Conservation (phyloP, 2,329 filamentous ascomycete species). For the Epichloe gansuensis region DNA sequence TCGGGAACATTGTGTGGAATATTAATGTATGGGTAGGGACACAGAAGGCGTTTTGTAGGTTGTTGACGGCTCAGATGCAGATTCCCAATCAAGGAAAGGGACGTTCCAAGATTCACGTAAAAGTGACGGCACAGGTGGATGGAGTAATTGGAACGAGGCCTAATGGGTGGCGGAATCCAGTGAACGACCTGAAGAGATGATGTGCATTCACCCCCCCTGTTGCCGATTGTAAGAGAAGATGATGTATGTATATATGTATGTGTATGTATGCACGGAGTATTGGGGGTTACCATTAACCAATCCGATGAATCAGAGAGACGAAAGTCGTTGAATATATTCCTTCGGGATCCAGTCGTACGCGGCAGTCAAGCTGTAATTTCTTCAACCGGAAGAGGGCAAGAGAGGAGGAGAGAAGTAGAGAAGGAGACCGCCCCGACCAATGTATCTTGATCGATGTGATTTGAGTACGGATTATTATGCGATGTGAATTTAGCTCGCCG, state of each 20-base stretch:
- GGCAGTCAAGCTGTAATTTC: not conserved
- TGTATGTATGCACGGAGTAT: too few species aligned
- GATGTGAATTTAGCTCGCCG: not conserved
- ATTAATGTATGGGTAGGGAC: not conserved
- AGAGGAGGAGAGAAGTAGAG: not conserved
- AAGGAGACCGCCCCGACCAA: not conserved
- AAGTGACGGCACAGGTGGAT: not conserved
- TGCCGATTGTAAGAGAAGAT: not conserved
- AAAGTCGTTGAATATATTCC: too few species aligned
- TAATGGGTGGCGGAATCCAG: not conserved
- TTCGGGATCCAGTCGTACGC: not conserved
- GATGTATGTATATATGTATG: not conserved
- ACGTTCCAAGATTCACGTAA: not conserved
- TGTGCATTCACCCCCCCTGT: not conserved
- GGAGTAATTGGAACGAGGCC: not conserved
- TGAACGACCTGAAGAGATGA: not conserved
- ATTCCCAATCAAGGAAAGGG: not conserved
- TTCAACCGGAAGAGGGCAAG: not conserved
- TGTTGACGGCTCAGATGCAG: not conserved
- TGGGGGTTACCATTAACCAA: too few species aligned
- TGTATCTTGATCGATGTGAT: not conserved
- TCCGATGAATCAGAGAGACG: too few species aligned
- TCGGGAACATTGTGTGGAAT: conserved; percentile 8
- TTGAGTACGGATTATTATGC: not conserved
- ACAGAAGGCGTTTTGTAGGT: not conserved